Conservation (phyloP, 495 filamentous ascomycete species). For the Glutinoglossum americanum region DNA sequence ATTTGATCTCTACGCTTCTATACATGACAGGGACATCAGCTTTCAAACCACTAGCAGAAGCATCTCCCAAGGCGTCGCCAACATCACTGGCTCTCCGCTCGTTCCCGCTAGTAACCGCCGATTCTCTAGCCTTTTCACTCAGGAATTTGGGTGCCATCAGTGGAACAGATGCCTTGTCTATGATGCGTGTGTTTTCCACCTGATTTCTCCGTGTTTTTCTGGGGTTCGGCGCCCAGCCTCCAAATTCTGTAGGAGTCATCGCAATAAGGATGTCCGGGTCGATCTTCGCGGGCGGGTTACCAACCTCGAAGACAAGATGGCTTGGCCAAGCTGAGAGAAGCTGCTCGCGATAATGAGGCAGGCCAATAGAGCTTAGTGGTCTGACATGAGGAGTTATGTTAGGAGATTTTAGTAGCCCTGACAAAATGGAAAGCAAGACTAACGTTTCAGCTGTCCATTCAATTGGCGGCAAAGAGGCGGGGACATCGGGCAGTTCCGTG, state of each 20-base stretch:
- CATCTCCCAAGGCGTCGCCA: constrained; percentile 28
- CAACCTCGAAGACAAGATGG: constrained; percentile 60
- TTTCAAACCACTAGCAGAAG: constrained; percentile 22
- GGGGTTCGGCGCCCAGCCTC: constrained; percentile 58
- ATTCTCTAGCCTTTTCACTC: constrained; percentile 71
- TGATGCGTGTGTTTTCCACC: constrained; percentile 48
- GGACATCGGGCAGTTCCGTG: constrained; percentile 51
- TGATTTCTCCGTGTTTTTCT: constrained; percentile 55
- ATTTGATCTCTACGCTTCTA: constrained; percentile 83
- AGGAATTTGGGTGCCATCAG: constrained; percentile 64
- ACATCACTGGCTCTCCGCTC: constrained; percentile 35
- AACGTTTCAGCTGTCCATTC: constrained; percentile 52
- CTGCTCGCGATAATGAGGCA: constrained; percentile 80
- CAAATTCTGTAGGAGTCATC: constrained; percentile 45
- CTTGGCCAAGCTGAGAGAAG: constrained; percentile 80
- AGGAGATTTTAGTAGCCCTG: background rate
- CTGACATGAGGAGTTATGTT: constrained; percentile 20
- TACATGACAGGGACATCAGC: constrained; percentile 69
- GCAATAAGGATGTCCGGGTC: constrained; percentile 51
- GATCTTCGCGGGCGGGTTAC: constrained; percentile 54
- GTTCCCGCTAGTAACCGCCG: constrained; percentile 24
- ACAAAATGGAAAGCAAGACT: constrained; percentile 12
- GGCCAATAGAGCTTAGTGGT: constrained; percentile 64
- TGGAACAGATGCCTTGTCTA: constrained; percentile 30
- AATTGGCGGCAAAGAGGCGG: constrained; percentile 26